Conservation (phyloP, 1,284 basidiomycete genomes). For the Cystobasidiaceae sp. region DNA sequence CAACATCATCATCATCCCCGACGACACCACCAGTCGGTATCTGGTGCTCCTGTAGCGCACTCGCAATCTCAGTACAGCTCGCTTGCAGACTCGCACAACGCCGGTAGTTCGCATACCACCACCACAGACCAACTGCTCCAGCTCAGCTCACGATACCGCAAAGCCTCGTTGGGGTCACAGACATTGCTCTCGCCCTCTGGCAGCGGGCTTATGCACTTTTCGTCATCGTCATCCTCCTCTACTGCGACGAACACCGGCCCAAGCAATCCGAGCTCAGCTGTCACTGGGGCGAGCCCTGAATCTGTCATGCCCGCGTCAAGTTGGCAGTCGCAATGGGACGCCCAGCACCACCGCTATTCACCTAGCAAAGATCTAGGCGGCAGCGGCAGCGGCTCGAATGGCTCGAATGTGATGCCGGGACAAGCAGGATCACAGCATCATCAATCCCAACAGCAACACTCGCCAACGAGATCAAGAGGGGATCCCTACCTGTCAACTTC, state of each 20-base stretch:
- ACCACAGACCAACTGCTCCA: background rate
- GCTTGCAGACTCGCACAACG: background rate
- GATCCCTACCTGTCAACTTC: conserved; percentile 8
- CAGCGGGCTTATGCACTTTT: background rate
- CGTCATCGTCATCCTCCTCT: background rate
- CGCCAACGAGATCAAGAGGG: conserved; percentile 1
- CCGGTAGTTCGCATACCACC: no score
- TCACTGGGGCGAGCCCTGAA: no score
- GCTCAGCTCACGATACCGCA: conserved; percentile 2
- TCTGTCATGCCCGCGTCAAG: no score
- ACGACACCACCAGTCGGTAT: conserved; percentile 3
- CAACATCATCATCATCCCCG: background rate
- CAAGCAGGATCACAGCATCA: no score
- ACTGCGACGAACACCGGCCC: no score
- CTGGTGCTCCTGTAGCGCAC: background rate
- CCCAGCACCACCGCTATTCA: no score
- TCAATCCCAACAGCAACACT: no score
- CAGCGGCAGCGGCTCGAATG: no score
- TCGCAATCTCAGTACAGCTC: conserved; percentile 21
- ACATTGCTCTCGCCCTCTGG: background rate
- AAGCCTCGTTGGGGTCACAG: conserved; percentile 18
- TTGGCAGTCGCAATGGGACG: no score
- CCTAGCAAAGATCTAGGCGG: no score
- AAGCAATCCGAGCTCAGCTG: no score
- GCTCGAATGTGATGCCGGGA: no score